Base-by-base conservation (phyloP, 176 grass and related monocot species). In the Cenchrus purpureus region DNA sequence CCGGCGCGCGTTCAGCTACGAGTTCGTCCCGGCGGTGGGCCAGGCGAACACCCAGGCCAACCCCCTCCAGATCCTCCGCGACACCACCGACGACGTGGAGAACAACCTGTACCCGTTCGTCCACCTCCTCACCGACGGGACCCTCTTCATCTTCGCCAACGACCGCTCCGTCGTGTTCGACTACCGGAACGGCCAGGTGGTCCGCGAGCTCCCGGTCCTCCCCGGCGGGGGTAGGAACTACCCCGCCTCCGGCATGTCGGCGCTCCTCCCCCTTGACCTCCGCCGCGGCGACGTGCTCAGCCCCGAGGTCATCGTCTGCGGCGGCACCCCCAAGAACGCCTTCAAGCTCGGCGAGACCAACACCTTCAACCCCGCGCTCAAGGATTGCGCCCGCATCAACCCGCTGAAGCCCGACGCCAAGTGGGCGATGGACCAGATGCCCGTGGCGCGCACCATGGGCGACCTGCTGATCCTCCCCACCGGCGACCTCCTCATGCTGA, bases 81-180 rank as follows among this genome's bases (percentile, higher is more conserved):
- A 92, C 17, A 97, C 92, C n/a, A 93, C 86, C 46, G 92, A 97
- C 51, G 86, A 89, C 73, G 80, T 88, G 19, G 95, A 95, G 86
- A 97, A 97, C 86, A 95, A 97, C 85, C 87, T 97, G 43, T 97
- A 95, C 86, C 95, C 95, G 4, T 97, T 97, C 60, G 86, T 97
- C 14, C 86, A 93, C 95, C 92, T 97, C 75, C 86, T 86, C 31
- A 85, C 92, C 56, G 91, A 97, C 10, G 95, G 92, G 20, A 95
- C 74, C 15, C 44, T 97, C 34, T 97, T 97, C 84, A 42, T 97
- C 82, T 97, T 97, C 65, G 92, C 78, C 62, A 97, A 97, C 83
- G 87, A 97, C 77, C 92, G 92, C 12, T 91, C 90, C 42, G 52
- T 97, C 70, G 43, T 97, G 65, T 54, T 95, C 53, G 74, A 95